Conservation (phyloP, 2,329 filamentous ascomycete species). For the Aspergillus pseudoterreus region DNA sequence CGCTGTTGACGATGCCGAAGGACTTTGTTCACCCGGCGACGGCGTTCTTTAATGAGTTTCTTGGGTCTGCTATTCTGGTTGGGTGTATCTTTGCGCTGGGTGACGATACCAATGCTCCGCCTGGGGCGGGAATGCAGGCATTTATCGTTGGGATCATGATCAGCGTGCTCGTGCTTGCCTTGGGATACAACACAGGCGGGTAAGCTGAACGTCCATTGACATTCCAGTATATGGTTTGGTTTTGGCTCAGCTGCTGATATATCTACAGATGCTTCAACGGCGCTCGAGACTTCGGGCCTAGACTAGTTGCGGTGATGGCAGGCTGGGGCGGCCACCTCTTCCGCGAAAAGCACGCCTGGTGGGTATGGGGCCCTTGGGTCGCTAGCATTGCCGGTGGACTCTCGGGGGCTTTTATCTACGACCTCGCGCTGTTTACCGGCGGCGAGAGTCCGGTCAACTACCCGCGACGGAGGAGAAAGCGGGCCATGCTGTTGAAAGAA, state of each 20-base stretch:
- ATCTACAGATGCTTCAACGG: constrained; percentile 29
- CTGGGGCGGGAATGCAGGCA: constrained; percentile 40
- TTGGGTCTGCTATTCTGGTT: constrained; percentile 29
- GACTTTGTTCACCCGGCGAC: constrained; percentile 20
- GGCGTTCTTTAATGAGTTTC: constrained; percentile 38
- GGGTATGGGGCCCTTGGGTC: constrained; percentile 35
- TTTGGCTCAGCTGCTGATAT: background rate
- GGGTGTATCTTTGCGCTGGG: constrained; percentile 35
- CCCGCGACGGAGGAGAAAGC: constrained; percentile 37
- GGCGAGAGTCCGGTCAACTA: constrained; percentile 40
- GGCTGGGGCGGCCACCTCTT: constrained; percentile 30
- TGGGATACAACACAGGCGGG: constrained; percentile 37
- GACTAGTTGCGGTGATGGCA: constrained; percentile 29
- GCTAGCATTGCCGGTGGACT: constrained; percentile 31
- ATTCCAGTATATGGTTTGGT: too few relatives aligned
- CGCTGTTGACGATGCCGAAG: background rate
- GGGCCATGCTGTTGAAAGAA: constrained; percentile 30
- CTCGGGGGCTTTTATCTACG: constrained; percentile 31
- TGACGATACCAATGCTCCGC: constrained; percentile 44
- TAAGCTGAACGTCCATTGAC: constrained; percentile 9
- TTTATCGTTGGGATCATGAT: constrained; percentile 23
- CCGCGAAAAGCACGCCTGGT: constrained; percentile 26
- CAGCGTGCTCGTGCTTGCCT: constrained; percentile 8
- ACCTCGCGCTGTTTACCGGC: constrained; percentile 37
- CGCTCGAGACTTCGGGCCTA: constrained; percentile 33